These are phyloP conservation scores for Quillaja saponaria DNA, from an alignment of 306 rosid species.

Conservation along the genomic window DNA sequence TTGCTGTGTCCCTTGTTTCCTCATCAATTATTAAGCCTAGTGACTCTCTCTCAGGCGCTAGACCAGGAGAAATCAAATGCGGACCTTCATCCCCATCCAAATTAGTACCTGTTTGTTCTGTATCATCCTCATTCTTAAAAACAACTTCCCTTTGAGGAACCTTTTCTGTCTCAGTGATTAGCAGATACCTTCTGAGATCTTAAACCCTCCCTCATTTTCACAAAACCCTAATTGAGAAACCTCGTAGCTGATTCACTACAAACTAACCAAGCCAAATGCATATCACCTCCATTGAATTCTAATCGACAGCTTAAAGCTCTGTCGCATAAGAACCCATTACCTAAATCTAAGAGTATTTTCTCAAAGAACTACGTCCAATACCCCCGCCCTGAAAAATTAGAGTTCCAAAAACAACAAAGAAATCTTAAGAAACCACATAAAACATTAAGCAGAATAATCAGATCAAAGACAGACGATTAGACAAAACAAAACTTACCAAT, in stretches of 20 bases:
- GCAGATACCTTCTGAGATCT: constrained; percentile 52
- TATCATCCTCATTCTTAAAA: constrained; percentile 25
- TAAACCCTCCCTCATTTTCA: constrained; percentile 71
- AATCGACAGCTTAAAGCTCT: no score
- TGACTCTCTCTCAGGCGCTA: constrained; percentile 22
- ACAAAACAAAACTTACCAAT: no score
- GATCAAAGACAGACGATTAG: no score
- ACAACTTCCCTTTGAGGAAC: constrained; percentile 27
- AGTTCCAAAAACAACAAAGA: no score
- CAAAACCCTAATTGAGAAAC: constrained; percentile 39
- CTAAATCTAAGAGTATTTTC: no score
- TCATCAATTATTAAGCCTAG: constrained; percentile 28
- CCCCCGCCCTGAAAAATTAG: no score
- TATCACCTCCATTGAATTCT: no score
- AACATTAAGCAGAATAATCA: no score
- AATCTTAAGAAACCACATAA: no score
- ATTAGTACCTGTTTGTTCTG: constrained; percentile 25
- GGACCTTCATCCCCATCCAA: constrained; percentile 32
- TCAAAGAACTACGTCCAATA: no score
- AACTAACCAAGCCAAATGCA: no score
- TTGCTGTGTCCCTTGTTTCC: constrained; percentile 22
- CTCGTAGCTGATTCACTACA: constrained; percentile 25
- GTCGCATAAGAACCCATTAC: no score
- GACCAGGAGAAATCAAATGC: constrained; percentile 25
- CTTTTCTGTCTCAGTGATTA: constrained; percentile 26